Evolutionary conservation across 1,284 basidiomycete species (phyloP).

Genomic region (Takashimella koratensis): DNA sequence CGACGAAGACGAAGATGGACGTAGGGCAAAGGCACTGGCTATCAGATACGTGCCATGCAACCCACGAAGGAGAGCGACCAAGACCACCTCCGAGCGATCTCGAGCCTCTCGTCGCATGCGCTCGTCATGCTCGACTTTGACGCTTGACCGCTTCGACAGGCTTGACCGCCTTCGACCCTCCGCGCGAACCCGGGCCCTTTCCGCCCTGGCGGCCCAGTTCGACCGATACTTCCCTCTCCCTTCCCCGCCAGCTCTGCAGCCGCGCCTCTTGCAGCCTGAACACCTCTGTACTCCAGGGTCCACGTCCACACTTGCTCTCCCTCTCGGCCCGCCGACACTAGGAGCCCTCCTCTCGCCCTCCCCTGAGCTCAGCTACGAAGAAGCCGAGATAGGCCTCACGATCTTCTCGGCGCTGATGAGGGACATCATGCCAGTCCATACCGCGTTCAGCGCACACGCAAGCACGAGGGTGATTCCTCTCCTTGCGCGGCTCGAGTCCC

Average conservation of each 20-base stretch:
- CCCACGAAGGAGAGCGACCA: background rate
- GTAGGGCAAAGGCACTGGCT: background rate
- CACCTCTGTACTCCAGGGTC: conserved; percentile 30
- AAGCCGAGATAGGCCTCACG: conserved; percentile 34
- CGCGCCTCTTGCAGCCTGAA: conserved; percentile 19
- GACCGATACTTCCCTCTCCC: background rate
- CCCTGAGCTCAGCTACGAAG: conserved; percentile 24
- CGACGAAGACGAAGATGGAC: background rate
- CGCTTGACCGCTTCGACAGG: too few relatives aligned
- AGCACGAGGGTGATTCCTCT: conserved; percentile 31
- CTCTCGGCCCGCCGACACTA: conserved; percentile 30
- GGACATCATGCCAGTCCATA: conserved; percentile 31
- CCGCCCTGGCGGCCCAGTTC: background rate
- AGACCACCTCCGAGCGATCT: too few relatives aligned
- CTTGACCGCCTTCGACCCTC: too few relatives aligned
- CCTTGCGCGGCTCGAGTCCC: conserved; percentile 29
- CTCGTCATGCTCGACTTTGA: too few relatives aligned
- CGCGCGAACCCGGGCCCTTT: background rate
- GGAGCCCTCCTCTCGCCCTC: conserved; percentile 29
- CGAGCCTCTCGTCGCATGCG: too few relatives aligned
- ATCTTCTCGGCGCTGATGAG: conserved; percentile 30
- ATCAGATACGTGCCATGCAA: background rate
- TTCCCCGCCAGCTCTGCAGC: background rate
- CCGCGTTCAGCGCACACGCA: conserved; percentile 28
- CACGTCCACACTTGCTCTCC: conserved; percentile 32